Conservation (phyloP, 345 rosid species). For the Laguncularia racemosa region DNA sequence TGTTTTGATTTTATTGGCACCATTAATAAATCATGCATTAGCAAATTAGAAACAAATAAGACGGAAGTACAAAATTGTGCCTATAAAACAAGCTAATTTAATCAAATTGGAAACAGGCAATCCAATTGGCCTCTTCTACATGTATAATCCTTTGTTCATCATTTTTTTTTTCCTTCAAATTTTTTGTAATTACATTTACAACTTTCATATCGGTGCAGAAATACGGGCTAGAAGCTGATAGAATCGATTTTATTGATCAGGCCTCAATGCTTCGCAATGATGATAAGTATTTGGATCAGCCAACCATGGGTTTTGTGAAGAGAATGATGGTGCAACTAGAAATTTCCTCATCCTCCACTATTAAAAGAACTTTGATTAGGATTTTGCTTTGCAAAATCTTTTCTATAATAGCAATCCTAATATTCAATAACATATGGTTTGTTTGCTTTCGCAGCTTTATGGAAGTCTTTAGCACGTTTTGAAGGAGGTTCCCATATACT, state of each 20-base stretch:
- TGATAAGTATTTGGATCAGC: slow-evolving; percentile 69
- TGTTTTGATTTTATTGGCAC: no score
- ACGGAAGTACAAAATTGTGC: no score
- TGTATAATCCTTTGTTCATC: no score
- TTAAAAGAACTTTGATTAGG: background rate
- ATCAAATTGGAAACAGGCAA: no score
- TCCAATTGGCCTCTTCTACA: no score
- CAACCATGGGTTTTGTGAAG: slow-evolving; percentile 70
- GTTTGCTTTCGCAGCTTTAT: slow-evolving; percentile 47
- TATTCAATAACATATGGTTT: no score
- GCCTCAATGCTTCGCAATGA: slow-evolving; percentile 74
- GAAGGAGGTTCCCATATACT: slow-evolving; percentile 92
- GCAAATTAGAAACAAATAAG: no score
- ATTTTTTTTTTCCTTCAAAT: no score
- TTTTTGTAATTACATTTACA: background rate
- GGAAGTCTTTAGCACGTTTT: slow-evolving; percentile 94
- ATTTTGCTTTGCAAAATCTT: no score
- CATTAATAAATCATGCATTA: no score
- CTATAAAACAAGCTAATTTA: no score
- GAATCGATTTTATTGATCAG: slow-evolving; percentile 84
- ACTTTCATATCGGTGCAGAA: slow-evolving; percentile 21
- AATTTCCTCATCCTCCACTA: background rate
- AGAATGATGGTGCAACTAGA: slow-evolving; percentile 55
- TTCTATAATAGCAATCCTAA: no score
- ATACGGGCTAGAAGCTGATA: slow-evolving; percentile 87